These are phyloP conservation scores for Coffea canephora DNA, from an alignment of 257 asterid species.

Conservation along the genomic window DNA sequence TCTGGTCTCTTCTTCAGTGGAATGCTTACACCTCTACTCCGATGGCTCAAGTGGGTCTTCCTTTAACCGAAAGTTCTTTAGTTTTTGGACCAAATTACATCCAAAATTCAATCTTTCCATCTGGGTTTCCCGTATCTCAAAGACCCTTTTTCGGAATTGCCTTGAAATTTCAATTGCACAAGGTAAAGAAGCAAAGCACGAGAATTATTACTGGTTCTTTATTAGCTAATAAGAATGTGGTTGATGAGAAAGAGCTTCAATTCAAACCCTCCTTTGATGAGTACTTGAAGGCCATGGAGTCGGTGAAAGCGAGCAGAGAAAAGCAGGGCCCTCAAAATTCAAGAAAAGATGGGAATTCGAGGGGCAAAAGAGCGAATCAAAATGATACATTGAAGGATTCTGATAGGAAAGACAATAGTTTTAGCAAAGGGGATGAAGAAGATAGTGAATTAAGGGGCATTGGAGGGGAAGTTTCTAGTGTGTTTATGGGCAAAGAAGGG, in stretches of 20 bases:
- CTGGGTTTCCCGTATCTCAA: conserved; percentile 27
- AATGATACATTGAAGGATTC: conserved; percentile 9
- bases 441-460: conserved; percentile 6
- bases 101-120: conserved; percentile 23
- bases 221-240: conserved; percentile 20
- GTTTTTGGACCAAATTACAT: background rate
- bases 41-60: background rate
- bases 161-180: conserved; percentile 29
- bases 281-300: conserved; percentile 81
- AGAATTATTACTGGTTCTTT: conserved; percentile 21
- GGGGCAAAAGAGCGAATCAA: background rate
- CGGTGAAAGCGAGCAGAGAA: conserved; percentile 37
- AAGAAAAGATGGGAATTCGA: background rate
- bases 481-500: conserved; percentile 4
- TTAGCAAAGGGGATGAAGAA: conserved; percentile 1
- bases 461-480: background rate
- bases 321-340: conserved; percentile 17
- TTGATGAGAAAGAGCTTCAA: conserved; percentile 52
- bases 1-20: background rate
- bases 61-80: conserved; percentile 2
- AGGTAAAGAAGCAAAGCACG: conserved; percentile 23
- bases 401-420: background rate
- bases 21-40: background rate
- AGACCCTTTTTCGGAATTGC: conserved; percentile 31
- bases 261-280: conserved; percentile 79